Percentiles rank a stretch among this genome's conserved stretches.
Evolutionary conservation across 345 rosid genomes (phyloP).

Genomic region (Salix brachista): DNA sequence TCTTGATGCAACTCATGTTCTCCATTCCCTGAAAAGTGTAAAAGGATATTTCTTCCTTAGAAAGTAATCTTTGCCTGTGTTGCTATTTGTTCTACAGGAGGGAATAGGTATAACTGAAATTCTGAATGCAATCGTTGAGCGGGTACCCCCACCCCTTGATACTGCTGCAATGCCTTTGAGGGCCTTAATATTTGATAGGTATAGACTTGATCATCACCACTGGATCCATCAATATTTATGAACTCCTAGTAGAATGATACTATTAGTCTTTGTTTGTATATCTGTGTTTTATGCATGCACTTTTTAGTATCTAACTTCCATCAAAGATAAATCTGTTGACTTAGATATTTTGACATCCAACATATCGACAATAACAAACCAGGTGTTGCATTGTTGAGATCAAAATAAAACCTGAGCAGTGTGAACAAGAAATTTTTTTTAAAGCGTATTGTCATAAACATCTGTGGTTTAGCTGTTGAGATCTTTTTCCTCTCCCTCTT

Average conservation of each 20-base stretch:
- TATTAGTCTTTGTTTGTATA: not conserved
- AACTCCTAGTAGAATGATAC: not conserved
- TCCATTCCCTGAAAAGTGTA: not conserved
- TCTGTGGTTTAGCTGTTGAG: not conserved
- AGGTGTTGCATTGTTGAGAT: not conserved
- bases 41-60: constrained; percentile 6
- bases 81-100: constrained; percentile 46
- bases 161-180: constrained; percentile 60
- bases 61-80: not conserved
- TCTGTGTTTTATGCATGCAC: not conserved
- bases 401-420: not conserved
- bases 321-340: not conserved
- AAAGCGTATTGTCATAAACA: not conserved
- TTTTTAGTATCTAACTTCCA: not conserved
- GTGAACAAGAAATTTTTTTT: not conserved
- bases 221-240: not conserved
- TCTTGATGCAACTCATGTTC: not conserved
- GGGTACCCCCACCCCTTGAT: constrained; percentile 73
- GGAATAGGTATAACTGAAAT: constrained; percentile 89
- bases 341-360: not conserved
- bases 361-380: not conserved
- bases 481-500: not conserved
- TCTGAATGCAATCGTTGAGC: constrained; percentile 71
- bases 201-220: constrained; percentile 12
- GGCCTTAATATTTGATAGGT: constrained; percentile 97